phyloP scores from a whole-genome alignment of 305 asterid species.

The Fraxinus greggii region DNA sequence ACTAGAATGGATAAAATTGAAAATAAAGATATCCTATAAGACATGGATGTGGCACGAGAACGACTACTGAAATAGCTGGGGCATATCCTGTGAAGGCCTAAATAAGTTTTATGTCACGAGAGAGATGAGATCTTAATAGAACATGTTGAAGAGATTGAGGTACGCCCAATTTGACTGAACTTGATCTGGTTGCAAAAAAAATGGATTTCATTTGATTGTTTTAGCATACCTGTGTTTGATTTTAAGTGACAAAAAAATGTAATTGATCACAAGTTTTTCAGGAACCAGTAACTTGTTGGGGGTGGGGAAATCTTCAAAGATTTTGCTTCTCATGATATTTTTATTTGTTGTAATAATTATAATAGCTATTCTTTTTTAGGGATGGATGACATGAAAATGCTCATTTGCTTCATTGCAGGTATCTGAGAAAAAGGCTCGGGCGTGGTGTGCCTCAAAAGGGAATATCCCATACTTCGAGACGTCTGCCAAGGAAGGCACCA shows the following conservation, averaged over 20 bases:
- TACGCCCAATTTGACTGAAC: background rate
- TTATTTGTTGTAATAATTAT: background rate
- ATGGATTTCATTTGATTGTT: background rate
- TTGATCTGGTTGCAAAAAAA: background rate
- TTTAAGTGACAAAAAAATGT: background rate
- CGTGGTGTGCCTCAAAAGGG: constrained; percentile 55
- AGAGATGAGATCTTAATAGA: background rate
- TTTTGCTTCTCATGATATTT: background rate
- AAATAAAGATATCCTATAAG: background rate
- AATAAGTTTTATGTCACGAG: background rate
- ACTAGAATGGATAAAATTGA: background rate
- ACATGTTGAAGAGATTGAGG: background rate
- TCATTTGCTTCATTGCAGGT: constrained; percentile 30
- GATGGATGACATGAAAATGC: background rate
- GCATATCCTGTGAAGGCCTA: background rate
- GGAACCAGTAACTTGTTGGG: background rate
- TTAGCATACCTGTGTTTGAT: background rate
- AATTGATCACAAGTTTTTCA: background rate
- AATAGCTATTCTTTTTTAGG: background rate
- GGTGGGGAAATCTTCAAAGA: background rate
- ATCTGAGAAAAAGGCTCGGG: constrained; percentile 56
- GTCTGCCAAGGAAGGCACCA: constrained; percentile 85
- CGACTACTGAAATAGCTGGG: background rate
- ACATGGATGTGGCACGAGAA: background rate
- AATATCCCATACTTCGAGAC: constrained; percentile 80